A percentile compares a stretch with the other conserved stretches of the same genome.
These are phyloP conservation scores for Stellera chamaejasme DNA, from an alignment of 345 rosid species.

Conservation along the genomic window DNA sequence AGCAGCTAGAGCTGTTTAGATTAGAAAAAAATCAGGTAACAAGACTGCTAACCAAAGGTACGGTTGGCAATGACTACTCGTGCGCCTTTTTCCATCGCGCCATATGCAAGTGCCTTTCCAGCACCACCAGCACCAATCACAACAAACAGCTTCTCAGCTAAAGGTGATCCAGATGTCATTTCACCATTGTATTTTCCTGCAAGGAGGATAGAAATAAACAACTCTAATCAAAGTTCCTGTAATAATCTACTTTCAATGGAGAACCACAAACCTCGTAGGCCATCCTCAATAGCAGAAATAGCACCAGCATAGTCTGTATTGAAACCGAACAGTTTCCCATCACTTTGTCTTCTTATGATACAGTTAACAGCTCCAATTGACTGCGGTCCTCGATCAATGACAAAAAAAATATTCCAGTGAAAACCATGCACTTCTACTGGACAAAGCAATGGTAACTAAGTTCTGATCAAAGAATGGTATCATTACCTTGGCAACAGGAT, in stretches of 20 bases:
- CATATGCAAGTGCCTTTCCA: slow-evolving; percentile 92
- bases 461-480: slow-evolving; percentile 2
- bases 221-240: slow-evolving; percentile 4
- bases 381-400: slow-evolving; percentile 34
- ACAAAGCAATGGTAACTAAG: slow-evolving; percentile 1
- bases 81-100: slow-evolving; percentile 90
- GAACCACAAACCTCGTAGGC: slow-evolving; percentile 53
- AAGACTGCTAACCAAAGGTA: slow-evolving; percentile 44
- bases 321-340: slow-evolving; percentile 73
- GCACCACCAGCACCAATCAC: slow-evolving; percentile 98
- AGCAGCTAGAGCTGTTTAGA: background rate
- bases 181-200: slow-evolving; percentile 36
- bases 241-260: slow-evolving; percentile 5
- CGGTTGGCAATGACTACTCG: slow-evolving; percentile 84
- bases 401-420: slow-evolving; percentile 1
- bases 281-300: slow-evolving; percentile 94
- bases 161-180: slow-evolving; percentile 36
- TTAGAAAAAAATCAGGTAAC: too few relatives aligned
- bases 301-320: slow-evolving; percentile 91
- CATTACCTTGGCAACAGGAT: slow-evolving; percentile 82
- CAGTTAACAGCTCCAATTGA: slow-evolving; percentile 96
- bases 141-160: slow-evolving; percentile 74
- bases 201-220: slow-evolving; percentile 7
- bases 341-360: slow-evolving; percentile 64
- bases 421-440: background rate